Evolutionary conservation across 2,329 filamentous ascomycete species (phyloP), one percentile per base, ranked within the genome.

Genomic region (Hymenoscyphus repandus): DNA sequence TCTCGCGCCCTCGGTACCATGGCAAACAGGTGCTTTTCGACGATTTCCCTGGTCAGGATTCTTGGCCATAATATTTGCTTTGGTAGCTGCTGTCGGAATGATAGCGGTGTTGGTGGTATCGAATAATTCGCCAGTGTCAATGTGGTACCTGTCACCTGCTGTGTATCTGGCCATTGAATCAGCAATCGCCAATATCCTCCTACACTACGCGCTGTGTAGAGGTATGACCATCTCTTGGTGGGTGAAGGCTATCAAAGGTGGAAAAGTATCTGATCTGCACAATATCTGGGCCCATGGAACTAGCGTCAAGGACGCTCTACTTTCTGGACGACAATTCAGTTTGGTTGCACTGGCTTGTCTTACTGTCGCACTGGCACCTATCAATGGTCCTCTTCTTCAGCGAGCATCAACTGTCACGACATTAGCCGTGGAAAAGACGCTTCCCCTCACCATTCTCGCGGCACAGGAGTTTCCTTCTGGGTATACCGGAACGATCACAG

Each of bases 341-440:
- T 41, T 54, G 5, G 44, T 50, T 12, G 50, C 51, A 4, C 20
- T 54, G 36, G 53, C 49, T 13, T 40, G 48, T 17, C 43, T 58
- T 17, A 37, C 46, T 5, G 49, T 48, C 5, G 50, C 53, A 6
- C 11, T 58, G 6, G 37, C 48, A 12, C 47, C 53, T 15, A 49
- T 58, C 27, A 52, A 54, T 5, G 53, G 55, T 12, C 56, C 56
- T 15, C 40, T 58, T 31, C 51, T 58, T 7, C 53, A 58, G 47
- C 47, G 51, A 43, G 53, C 53, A 4, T 58, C 56, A 32, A 51
- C 51, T 15, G 38, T 56, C 20, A 33, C 45, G 1, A 40, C 49
- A 10, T 10, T 38, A 20, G 3, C 37, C 12, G 9, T 12, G 3
- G 4, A 13, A 20, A 17, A 38, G 12, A 27, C 44, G 2, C 18